Evolutionary conservation across 768 basidiomycete species (phyloP).

Genomic region (Zangia roseola): DNA sequence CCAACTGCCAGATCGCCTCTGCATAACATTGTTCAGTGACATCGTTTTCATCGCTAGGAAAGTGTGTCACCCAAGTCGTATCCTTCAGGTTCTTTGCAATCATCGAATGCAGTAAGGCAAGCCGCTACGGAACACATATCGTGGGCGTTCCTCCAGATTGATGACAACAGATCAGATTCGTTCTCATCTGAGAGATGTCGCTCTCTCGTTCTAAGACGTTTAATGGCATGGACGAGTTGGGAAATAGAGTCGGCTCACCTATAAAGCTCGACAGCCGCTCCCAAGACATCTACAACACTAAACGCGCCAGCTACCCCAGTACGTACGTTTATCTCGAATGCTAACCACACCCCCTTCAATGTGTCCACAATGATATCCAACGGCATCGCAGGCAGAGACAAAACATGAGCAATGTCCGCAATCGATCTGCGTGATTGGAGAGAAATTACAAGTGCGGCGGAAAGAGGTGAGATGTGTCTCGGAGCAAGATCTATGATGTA

Average conservation of each 20-base stretch:
- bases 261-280: slow-evolving; percentile 41
- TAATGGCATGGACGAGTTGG: no score
- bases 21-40: slow-evolving; percentile 1
- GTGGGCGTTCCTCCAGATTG: slow-evolving; percentile 59
- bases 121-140: slow-evolving; percentile 66
- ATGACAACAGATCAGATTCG: slow-evolving; percentile 42
- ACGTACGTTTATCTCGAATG: slow-evolving; percentile 44
- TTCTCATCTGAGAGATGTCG: slow-evolving; percentile 24
- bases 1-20: slow-evolving; percentile 77
- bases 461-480: slow-evolving; percentile 20
- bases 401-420: slow-evolving; percentile 57
- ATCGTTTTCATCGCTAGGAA: not conserved
- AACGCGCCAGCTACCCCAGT: slow-evolving; percentile 40
- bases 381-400: slow-evolving; percentile 44
- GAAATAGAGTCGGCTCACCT: slow-evolving; percentile 19
- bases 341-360: slow-evolving; percentile 44
- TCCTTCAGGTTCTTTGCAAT: slow-evolving; percentile 56
- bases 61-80: slow-evolving; percentile 60
- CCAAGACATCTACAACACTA: slow-evolving; percentile 48
- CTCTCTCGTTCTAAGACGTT: slow-evolving; percentile 34
- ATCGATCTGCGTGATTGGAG: slow-evolving; percentile 53
- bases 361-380: slow-evolving; percentile 44
- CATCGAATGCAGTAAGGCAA: slow-evolving; percentile 62
- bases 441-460: slow-evolving; percentile 34
- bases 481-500: slow-evolving; percentile 30